phyloP scores from a whole-genome alignment of 176 grass and related monocot species.

The Oryza australiensis region DNA sequence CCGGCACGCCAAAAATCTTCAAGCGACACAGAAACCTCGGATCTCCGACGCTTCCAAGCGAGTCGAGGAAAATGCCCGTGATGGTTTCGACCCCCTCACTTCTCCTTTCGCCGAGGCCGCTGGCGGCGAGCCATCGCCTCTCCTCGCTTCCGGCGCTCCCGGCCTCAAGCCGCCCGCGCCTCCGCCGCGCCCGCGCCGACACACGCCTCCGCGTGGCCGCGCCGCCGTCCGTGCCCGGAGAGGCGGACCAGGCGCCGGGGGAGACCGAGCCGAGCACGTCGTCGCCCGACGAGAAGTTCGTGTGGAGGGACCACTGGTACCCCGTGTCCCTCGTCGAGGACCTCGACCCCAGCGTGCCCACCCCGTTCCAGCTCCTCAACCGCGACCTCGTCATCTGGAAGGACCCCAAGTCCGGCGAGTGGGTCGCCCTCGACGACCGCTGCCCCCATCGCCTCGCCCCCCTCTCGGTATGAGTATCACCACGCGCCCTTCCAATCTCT shows the following conservation, averaged over 20 bases:
- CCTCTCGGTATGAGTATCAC: constrained; percentile 63
- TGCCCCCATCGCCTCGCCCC: constrained; percentile 98
- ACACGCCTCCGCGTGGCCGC: constrained; percentile 59
- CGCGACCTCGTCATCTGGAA: constrained; percentile 97
- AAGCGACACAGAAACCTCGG: not conserved
- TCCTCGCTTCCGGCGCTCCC: constrained; percentile 1
- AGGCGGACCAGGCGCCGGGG: constrained; percentile 33
- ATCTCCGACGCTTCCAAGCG: not conserved
- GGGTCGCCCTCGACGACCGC: constrained; percentile 84
- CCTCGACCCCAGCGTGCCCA: constrained; percentile 76
- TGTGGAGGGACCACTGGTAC: constrained; percentile 98
- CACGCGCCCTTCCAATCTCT: not conserved
- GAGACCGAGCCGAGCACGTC: constrained; percentile 57
- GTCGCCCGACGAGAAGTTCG: constrained; percentile 59
- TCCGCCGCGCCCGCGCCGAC: not conserved
- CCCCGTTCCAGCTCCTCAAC: constrained; percentile 95
- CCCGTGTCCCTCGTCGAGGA: constrained; percentile 92
- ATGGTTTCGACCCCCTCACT: constrained; percentile 22
- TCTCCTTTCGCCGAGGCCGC: constrained; percentile 4
- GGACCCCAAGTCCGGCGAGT: constrained; percentile 72
- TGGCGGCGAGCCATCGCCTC: not conserved
- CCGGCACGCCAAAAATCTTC: not conserved
- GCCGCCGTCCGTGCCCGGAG: constrained; percentile 63
- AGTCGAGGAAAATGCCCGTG: constrained; percentile 32
- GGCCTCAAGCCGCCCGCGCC: not conserved